Conservation (phyloP, 257 asterid genomes). For the Nicotiana undulata region DNA sequence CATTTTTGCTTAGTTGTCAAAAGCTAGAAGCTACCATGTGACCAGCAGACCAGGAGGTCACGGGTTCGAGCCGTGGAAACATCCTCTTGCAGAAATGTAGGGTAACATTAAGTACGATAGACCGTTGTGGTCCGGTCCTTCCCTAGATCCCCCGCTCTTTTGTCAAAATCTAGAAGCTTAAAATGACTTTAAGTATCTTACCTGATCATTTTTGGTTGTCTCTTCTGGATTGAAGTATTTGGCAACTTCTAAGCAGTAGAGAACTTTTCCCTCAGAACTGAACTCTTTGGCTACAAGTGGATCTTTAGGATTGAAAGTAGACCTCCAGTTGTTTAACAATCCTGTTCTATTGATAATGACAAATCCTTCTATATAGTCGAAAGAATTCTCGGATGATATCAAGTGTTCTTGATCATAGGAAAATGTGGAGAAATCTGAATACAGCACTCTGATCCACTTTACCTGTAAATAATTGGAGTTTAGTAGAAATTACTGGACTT, state of each 20-base stretch:
- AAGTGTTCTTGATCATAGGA: constrained; percentile 70
- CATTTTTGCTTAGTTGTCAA: not conserved
- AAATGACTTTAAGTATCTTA: constrained; percentile 12
- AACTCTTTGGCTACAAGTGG: constrained; percentile 61
- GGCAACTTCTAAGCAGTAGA: constrained; percentile 83
- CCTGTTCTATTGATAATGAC: constrained; percentile 72
- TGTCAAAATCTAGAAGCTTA: not conserved
- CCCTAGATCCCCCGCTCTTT: not conserved
- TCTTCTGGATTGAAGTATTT: constrained; percentile 64
- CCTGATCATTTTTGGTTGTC: constrained; percentile 34
- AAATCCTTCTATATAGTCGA: constrained; percentile 83
- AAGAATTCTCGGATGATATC: constrained; percentile 44
- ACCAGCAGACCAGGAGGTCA: no score
- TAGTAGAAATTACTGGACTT: not conserved
- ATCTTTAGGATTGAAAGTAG: constrained; percentile 75
- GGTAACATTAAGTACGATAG: no score
- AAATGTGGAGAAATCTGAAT: constrained; percentile 60
- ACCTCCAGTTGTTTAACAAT: constrained; percentile 74
- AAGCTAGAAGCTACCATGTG: not conserved
- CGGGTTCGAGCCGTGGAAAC: no score
- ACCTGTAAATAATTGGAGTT: constrained; percentile 46
- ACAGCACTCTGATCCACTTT: constrained; percentile 82
- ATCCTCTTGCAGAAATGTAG: no score
- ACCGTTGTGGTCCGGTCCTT: no score
- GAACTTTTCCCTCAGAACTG: constrained; percentile 65